Evolutionary conservation across 1,284 basidiomycete genomes (phyloP), one percentile per base, ranked within the genome.

Genomic region (Rhodofomes roseus): DNA sequence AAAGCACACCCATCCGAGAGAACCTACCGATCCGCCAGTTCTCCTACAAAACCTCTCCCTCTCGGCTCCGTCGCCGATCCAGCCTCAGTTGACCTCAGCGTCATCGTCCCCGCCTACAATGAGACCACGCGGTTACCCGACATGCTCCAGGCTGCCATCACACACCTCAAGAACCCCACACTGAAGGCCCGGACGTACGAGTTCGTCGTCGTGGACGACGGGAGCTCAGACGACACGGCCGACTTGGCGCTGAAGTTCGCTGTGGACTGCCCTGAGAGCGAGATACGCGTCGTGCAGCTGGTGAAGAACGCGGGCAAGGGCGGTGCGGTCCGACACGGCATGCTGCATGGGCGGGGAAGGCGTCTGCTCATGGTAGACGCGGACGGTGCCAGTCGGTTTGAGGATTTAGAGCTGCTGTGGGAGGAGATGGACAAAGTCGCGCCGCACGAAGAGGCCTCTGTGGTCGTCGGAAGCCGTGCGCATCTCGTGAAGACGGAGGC

Each of bases 321-420:
- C 25, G 95, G 93, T 1, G 93, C 95, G 0, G 95, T 97, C 22
- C 80, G 90, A 43, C 95, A 96, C 74, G 94, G 93, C 46, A 91
- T 95, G 82, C 72, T 96, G 61, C 87, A 92, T 69, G 81, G 85
- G 5, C 81, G 92, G 4, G 95, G 95, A 5, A 73, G 79, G 62
- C 76, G 91, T n/a, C 77, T 97, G 53, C 76, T 97, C 52, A 95
- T 97, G 83, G 95, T 90, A 37, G 95, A 98, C 70, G 95, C 95
- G 6, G 95, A 98, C 67, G 95, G 92, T 1, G 95, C 95, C 23
- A 95, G 92, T 62, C 81, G 85, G 40, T 96, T 98, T 65, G 79
- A 85, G 50, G 95, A 96, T 68, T 71, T 97, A 14, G 86, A 90
- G 63, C 67, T 77, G 29, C 75, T 98, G 16, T 92, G 92, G 82